These are phyloP conservation scores for Aspergillus avenaceus DNA, from an alignment of 495 filamentous ascomycete genomes.

Conservation along the genomic window DNA sequence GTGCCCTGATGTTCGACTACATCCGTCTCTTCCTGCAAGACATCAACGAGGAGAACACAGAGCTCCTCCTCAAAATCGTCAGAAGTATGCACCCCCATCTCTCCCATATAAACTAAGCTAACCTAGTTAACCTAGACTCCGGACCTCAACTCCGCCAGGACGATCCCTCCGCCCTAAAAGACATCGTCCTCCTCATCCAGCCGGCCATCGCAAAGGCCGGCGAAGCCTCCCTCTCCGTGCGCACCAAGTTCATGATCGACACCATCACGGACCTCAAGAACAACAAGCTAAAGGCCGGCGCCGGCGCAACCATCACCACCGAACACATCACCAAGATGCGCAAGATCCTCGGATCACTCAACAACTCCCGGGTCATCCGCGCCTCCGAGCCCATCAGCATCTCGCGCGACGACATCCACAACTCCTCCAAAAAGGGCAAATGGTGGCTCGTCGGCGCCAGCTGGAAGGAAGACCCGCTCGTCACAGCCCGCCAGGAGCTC, in stretches of 20 bases:
- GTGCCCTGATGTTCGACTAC: constrained; percentile 83
- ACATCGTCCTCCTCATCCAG: constrained; percentile 79
- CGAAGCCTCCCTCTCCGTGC: constrained; percentile 70
- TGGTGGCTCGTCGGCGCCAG: constrained; percentile 98
- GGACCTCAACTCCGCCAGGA: constrained; percentile 84
- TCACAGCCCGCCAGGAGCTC: constrained; percentile 35
- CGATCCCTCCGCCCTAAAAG: constrained; percentile 85
- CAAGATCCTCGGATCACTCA: constrained; percentile 72
- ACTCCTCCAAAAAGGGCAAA: constrained; percentile 83
- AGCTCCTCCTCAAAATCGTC: constrained; percentile 81
- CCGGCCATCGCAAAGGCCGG: constrained; percentile 61
- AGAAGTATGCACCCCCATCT: constrained; percentile 43
- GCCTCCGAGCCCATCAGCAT: constrained; percentile 79
- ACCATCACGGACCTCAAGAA: constrained; percentile 92
- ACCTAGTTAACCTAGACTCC: constrained; percentile 39
- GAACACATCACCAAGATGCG: constrained; percentile 84
- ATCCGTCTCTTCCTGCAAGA: constrained; percentile 70
- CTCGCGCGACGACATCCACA: constrained; percentile 71
- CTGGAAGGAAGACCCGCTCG: constrained; percentile 57
- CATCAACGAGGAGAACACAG: constrained; percentile 85
- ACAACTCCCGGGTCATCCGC: constrained; percentile 57
- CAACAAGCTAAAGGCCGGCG: constrained; percentile 77
- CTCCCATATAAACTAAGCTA: not conserved
- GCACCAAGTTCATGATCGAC: constrained; percentile 98
- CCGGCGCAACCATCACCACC: constrained; percentile 56